Conservation (phyloP, 2,329 filamentous ascomycete species). For the Exophiala calicioides region DNA sequence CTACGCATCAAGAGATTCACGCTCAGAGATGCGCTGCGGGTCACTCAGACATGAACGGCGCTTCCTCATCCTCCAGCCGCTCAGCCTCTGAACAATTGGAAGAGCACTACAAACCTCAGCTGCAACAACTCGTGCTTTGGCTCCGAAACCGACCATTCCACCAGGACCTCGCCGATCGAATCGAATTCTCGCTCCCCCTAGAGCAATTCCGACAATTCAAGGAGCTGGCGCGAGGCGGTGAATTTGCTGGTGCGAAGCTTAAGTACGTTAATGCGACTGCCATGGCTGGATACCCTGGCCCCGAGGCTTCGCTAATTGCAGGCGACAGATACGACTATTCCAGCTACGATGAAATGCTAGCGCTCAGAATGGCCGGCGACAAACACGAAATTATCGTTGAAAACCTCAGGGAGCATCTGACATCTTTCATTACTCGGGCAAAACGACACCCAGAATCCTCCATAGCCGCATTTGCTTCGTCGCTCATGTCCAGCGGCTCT, state of each 20-base stretch:
- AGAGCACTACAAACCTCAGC: too few species aligned
- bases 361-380: constrained; percentile 1
- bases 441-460: background rate
- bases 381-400: background rate
- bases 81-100: too few species aligned
- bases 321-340: constrained; percentile 14
- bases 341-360: background rate
- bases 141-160: too few species aligned
- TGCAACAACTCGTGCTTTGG: too few species aligned
- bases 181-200: background rate
- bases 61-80: too few species aligned
- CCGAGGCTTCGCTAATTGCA: background rate
- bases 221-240: background rate
- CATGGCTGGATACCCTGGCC: background rate
- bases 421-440: too few species aligned
- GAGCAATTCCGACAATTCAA: background rate
- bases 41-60: too few species aligned
- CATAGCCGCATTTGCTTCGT: background rate
- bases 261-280: background rate
- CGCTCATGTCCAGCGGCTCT: background rate
- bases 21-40: too few species aligned
- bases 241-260: background rate
- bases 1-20: too few species aligned
- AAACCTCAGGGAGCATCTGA: background rate
- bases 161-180: too few species aligned